phyloP scores from a whole-genome alignment of 495 filamentous ascomycete species.

The Cairneyella variabilis region DNA sequence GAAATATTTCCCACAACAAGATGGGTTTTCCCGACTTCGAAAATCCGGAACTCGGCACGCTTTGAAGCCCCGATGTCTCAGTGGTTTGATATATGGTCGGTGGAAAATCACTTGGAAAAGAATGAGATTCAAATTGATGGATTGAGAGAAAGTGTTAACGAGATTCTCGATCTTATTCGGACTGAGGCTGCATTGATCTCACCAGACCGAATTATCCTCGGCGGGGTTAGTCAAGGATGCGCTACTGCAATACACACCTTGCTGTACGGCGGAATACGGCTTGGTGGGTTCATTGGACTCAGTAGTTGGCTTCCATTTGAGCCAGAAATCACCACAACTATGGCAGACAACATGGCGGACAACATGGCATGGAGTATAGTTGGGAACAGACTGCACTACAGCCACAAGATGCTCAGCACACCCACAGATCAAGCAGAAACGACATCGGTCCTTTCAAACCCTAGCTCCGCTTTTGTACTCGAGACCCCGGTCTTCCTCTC shows the following conservation, averaged over 20 bases:
- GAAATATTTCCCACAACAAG: slow-evolving; percentile 33
- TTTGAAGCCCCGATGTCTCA: slow-evolving; percentile 38
- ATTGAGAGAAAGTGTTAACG: slow-evolving; percentile 34
- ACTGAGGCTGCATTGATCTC: slow-evolving; percentile 32
- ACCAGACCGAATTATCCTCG: slow-evolving; percentile 39
- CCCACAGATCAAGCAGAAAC: not conserved
- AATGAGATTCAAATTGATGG: slow-evolving; percentile 40
- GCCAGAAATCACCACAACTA: slow-evolving; percentile 15
- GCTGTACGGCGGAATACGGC: slow-evolving; percentile 27
- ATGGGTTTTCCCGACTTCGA: slow-evolving; percentile 50
- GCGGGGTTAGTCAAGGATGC: slow-evolving; percentile 52
- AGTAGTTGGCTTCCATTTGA: slow-evolving; percentile 53
- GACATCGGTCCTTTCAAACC: not conserved
- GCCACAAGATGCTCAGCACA: not conserved
- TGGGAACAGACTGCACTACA: slow-evolving; percentile 5
- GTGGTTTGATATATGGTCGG: slow-evolving; percentile 49
- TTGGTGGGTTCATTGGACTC: slow-evolving; percentile 50
- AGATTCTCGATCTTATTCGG: slow-evolving; percentile 33
- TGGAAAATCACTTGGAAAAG: slow-evolving; percentile 18
- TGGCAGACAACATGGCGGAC: not conserved
- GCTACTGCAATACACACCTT: slow-evolving; percentile 43
- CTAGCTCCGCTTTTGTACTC: not conserved
- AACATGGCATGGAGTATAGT: not conserved
- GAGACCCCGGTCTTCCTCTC: slow-evolving; percentile 47
- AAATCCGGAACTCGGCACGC: slow-evolving; percentile 34